Evolutionary conservation across 306 rosid genomes (phyloP).

Genomic region (Citrullus mucosospermus): DNA sequence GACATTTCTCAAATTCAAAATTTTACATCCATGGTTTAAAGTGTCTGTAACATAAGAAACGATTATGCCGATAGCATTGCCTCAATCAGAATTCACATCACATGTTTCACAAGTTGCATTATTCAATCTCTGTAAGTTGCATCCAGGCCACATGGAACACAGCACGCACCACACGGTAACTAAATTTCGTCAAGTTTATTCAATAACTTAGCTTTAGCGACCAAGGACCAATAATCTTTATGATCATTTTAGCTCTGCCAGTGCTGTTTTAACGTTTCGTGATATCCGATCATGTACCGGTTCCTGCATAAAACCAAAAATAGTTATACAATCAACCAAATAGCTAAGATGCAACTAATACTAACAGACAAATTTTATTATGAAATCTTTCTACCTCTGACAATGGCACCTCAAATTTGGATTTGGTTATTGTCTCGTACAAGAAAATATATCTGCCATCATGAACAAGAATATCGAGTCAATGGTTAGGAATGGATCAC

Average conservation of each 20-base stretch:
- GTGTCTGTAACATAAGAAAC: neutral
- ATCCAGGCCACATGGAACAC: neutral
- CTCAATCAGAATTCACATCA: neutral
- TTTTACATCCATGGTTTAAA: neutral
- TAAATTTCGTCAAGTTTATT: neutral
- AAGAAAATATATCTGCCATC: constrained; percentile 73
- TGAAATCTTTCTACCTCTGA: constrained; percentile 34
- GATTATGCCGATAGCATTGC: neutral
- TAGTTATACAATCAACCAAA: constrained; percentile 1
- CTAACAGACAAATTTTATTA: neutral
- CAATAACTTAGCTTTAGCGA: neutral
- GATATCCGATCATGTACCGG: constrained; percentile 77
- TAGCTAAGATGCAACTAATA: neutral
- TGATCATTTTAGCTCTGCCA: constrained; percentile 36
- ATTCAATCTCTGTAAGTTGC: neutral
- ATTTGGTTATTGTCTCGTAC: constrained; percentile 78
- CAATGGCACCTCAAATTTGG: constrained; percentile 45
- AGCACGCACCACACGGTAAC: neutral
- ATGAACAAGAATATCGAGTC: neutral
- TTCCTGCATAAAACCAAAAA: constrained; percentile 31
- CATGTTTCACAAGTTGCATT: neutral
- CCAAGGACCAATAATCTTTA: neutral
- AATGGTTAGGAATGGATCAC: neutral
- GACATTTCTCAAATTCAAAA: neutral
- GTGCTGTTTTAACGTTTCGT: constrained; percentile 53